Evolutionary conservation across 1,284 basidiomycete genomes (phyloP), one percentile per base, ranked within the genome.

Genomic region (Rhodotorula sp.): DNA sequence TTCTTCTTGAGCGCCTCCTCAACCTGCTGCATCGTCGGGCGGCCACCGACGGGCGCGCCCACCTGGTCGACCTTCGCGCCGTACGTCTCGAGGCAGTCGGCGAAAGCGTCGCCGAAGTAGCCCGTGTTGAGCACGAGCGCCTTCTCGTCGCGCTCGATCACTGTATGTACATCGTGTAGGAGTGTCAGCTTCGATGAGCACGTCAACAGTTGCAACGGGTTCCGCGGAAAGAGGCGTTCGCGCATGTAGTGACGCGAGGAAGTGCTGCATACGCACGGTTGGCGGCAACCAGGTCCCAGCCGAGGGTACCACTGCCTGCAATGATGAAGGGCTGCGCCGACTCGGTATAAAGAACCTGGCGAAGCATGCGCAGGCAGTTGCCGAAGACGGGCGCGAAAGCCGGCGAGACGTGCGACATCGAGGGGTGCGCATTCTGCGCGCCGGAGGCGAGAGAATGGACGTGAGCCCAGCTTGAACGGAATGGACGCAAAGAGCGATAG

Each of bases 231-330:
- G 34, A 34, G 34, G 34, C 34, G 34, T 34, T 34, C 34, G 34
- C 34, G 34, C 34, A 34, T 34, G 34, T 34, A 34, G 7, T 4
- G n/a, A 34, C n/a, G 48, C 10, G 23, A 49, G 48, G 48, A 7
- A 49, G 7, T 10, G 19, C 34, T 34, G 34, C 34, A 34, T 34
- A 62, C 66, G 25, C 7, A 67, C 66, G 85, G 82, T 97, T 97
- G 44, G 91, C 86, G 0, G 89, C 88, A 53, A 91, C 89, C 87
- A 90, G 77, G 60, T 76, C 90, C 86, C 95, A 97, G 48, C 95
- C 95, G 52, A 98, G 84, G 4, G 95, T 98, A n/a, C 95, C 95
- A 62, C 90, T 91, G 3, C 96, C 96, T 45, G 93, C 88, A 66
- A 97, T 90, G 77, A 97, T 84, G 84, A 98, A 91, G 1, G 92